These are phyloP conservation scores for Paramecium pentaurelia DNA, from an alignment of 73 alveolate species.

Conservation along the genomic window DNA sequence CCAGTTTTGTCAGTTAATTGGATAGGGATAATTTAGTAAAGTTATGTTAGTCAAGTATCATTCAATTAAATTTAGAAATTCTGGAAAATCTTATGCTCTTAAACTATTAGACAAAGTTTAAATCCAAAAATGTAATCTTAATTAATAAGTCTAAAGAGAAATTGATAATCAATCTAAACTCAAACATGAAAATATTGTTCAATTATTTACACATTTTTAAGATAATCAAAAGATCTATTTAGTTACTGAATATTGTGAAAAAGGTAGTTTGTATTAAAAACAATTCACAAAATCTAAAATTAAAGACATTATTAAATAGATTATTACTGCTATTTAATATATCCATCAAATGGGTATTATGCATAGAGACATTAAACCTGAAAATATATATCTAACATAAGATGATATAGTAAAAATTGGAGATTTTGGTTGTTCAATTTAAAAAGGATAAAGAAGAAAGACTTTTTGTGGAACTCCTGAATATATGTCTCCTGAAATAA, in stretches of 20 bases:
- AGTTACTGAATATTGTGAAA: background rate
- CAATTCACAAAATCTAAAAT: background rate
- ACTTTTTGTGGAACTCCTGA: conserved; percentile 2
- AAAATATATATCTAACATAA: background rate
- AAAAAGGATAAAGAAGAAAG: background rate
- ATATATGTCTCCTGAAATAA: background rate
- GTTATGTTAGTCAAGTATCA: background rate
- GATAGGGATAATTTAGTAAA: background rate
- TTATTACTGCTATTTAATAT: background rate
- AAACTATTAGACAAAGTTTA: background rate
- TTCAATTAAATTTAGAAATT: background rate
- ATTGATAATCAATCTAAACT: background rate
- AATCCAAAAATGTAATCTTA: background rate
- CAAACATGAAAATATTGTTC: background rate
- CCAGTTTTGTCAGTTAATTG: background rate
- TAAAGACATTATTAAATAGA: background rate
- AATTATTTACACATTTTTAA: background rate
- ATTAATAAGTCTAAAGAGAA: background rate
- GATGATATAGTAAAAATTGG: background rate
- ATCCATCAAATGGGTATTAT: background rate
- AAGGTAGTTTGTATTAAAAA: background rate
- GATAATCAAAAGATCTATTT: background rate
- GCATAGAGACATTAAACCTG: background rate
- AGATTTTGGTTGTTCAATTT: background rate
- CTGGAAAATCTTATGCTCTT: background rate